Conservation (phyloP, 257 asterid genomes). For the Mitragyna speciosa region DNA sequence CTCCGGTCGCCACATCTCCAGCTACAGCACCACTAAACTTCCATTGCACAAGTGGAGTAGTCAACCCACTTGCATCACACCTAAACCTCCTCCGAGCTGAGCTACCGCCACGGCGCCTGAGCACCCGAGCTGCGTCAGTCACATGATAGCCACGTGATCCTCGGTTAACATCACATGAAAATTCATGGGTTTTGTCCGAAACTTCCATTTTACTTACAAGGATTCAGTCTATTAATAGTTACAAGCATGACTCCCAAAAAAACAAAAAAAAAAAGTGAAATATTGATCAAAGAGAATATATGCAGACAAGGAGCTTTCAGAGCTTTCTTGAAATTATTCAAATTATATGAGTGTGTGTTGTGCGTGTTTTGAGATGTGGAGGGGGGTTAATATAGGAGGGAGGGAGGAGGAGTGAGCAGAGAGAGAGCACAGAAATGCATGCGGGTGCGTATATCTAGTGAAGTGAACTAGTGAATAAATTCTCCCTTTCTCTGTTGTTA, state of each 20-base stretch:
- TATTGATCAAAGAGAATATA: too few relatives aligned
- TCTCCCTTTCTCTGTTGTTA: not conserved
- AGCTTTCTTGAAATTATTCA: not conserved
- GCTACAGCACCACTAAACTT: slow-evolving; percentile 8
- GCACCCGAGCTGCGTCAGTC: slow-evolving; percentile 2
- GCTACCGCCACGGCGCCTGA: slow-evolving; percentile 10
- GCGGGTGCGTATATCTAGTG: not conserved
- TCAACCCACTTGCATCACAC: slow-evolving; percentile 26
- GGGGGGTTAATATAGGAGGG: not conserved
- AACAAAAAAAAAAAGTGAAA: too few relatives aligned
- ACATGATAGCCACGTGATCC: not conserved
- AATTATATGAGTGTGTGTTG: slow-evolving; percentile 8
- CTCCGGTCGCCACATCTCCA: slow-evolving; percentile 13
- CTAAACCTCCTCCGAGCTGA: slow-evolving; percentile 20
- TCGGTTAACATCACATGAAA: not conserved
- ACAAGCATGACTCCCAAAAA: too few relatives aligned
- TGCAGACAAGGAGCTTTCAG: not conserved
- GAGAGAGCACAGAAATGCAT: slow-evolving; percentile 8
- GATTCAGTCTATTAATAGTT: not conserved
- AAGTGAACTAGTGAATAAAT: not conserved
- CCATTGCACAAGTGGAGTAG: slow-evolving; percentile 35
- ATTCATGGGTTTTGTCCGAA: not conserved
- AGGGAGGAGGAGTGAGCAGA: not conserved
- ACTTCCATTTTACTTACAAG: slow-evolving; percentile 9
- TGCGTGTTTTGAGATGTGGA: not conserved